phyloP scores from a whole-genome alignment of 768 basidiomycete genomes.

The Suillus paluster region DNA sequence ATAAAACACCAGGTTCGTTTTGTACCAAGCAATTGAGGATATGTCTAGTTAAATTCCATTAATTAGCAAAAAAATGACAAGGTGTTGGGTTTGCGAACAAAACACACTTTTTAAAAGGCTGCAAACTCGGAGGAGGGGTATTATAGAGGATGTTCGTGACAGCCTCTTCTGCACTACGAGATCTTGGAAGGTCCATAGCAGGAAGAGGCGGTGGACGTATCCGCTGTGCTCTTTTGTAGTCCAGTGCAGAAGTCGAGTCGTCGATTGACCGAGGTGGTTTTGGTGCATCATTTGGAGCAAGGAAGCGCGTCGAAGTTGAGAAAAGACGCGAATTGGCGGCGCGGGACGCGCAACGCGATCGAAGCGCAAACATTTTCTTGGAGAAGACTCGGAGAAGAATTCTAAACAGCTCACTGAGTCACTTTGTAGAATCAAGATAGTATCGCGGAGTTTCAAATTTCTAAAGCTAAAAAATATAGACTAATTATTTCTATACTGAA shows the following conservation, averaged over 20 bases:
- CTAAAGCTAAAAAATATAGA: no score
- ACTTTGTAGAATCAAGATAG: not conserved
- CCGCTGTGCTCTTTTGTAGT: constrained; percentile 81
- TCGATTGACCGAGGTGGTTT: constrained; percentile 82
- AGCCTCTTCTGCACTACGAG: constrained; percentile 90
- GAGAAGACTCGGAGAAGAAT: not conserved
- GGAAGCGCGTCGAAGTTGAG: constrained; percentile 18
- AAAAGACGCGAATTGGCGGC: constrained; percentile 26
- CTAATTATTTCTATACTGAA: no score
- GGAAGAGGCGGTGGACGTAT: constrained; percentile 84
- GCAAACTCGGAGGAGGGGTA: constrained; percentile 87
- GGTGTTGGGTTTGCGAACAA: not conserved
- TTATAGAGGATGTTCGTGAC: constrained; percentile 98
- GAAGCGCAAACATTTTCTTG: constrained; percentile 16
- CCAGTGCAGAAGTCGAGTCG: constrained; percentile 93
- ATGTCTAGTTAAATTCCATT: constrained; percentile 59
- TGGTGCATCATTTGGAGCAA: constrained; percentile 45
- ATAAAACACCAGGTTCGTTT: constrained; percentile 99
- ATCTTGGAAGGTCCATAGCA: constrained; percentile 80
- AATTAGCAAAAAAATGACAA: constrained; percentile 9
- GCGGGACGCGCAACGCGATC: constrained; percentile 25
- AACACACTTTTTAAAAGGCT: constrained; percentile 87
- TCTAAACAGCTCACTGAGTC: not conserved
- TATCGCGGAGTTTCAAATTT: not conserved
- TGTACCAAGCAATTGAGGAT: constrained; percentile 97